phyloP scores from a whole-genome alignment of 2,329 filamentous ascomycete species.

The Aphanocladium album region DNA sequence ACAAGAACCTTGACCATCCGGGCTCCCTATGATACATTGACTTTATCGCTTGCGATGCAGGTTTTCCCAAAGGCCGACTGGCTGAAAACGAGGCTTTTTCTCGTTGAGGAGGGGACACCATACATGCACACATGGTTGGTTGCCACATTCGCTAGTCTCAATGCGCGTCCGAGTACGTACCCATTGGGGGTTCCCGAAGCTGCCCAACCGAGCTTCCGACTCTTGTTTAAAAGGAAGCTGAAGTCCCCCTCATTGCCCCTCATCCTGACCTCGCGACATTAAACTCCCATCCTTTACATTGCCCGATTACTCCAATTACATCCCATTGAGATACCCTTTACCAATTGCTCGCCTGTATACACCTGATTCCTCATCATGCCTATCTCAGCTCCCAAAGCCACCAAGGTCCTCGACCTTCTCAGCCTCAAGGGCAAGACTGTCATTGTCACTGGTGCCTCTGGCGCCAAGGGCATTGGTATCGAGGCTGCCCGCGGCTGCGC shows the following conservation, averaged over 20 bases:
- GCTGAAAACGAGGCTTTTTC: not conserved
- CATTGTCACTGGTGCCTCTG: constrained; percentile 64
- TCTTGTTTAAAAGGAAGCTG: constrained; percentile 7
- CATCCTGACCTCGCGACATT: not conserved
- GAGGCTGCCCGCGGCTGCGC: constrained; percentile 64
- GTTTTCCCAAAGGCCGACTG: not conserved
- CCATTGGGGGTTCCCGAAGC: not conserved
- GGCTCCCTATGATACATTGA: constrained; percentile 11
- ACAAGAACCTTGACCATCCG: constrained; percentile 1
- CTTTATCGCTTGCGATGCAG: not conserved
- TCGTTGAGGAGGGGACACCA: not conserved
- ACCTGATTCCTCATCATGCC: constrained; percentile 39
- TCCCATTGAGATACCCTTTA: not conserved
- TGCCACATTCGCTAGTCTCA: not conserved
- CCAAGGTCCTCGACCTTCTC: constrained; percentile 60
- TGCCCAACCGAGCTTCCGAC: not conserved
- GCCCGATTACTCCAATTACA: not conserved
- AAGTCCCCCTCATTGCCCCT: not conserved
- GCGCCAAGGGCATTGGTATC: constrained; percentile 65
- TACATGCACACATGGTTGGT: not conserved
- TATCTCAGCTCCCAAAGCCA: constrained; percentile 51
- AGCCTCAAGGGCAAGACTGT: constrained; percentile 69
- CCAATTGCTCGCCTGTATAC: not conserved
- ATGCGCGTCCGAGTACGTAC: not conserved
- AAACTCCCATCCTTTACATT: not conserved